phyloP scores from a whole-genome alignment of 2,329 filamentous ascomycete genomes.

The Bipolaris oryzae region DNA sequence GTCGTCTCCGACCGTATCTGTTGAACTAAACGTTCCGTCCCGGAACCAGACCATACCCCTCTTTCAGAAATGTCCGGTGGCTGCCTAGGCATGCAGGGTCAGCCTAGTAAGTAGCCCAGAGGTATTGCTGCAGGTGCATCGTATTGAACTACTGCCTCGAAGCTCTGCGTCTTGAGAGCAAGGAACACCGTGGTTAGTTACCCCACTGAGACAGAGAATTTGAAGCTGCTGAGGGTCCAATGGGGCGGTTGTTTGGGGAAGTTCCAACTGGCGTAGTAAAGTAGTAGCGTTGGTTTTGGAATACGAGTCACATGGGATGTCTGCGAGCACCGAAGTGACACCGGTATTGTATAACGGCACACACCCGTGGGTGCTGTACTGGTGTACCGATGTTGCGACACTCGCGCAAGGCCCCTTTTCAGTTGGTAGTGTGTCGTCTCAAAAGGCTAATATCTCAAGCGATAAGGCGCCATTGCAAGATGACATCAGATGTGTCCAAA shows the following conservation, averaged over 20 bases:
- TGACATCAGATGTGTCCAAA: background rate
- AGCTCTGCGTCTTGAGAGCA: background rate
- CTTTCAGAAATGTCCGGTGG: constrained; percentile 7
- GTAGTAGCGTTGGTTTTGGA: background rate
- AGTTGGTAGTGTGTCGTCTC: background rate
- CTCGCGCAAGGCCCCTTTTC: constrained; percentile 1
- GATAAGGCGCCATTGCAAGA: background rate
- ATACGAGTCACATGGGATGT: constrained; percentile 4
- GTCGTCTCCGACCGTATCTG: constrained; percentile 4
- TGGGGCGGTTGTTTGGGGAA: constrained; percentile 5
- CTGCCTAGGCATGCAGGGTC: constrained; percentile 7
- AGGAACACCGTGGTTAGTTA: background rate
- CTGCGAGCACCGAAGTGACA: constrained; percentile 5
- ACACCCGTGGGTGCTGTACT: background rate
- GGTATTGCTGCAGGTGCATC: background rate
- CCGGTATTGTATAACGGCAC: constrained; percentile 7
- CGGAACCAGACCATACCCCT: constrained; percentile 3
- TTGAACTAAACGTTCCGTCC: constrained; percentile 7
- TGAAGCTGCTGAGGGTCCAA: background rate
- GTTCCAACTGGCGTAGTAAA: background rate
- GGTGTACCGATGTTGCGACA: constrained; percentile 3
- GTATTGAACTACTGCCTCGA: background rate
- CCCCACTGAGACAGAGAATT: background rate
- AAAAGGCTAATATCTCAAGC: background rate
- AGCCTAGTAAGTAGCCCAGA: background rate